Conservation (phyloP, 2,329 filamentous ascomycete species). For the Chrysosporium keratinophilum region DNA sequence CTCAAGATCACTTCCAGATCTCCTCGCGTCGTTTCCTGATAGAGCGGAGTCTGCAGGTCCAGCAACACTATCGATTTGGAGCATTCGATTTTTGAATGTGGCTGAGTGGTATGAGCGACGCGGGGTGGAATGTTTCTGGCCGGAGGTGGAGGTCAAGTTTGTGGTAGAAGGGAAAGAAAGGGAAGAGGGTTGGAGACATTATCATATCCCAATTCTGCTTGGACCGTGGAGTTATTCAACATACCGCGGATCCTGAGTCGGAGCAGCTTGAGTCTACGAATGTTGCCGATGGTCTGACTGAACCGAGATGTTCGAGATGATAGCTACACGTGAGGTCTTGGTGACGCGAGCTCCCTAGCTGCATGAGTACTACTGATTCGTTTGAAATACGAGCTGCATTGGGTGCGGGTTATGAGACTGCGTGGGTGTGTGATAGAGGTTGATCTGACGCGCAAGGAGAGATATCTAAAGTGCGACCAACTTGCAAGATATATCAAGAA, state of each 20-base stretch:
- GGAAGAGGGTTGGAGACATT: slow-evolving; percentile 39
- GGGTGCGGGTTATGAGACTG: too few species aligned
- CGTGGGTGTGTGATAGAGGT: too few species aligned
- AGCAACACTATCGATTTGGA: slow-evolving; percentile 34
- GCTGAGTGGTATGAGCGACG: slow-evolving; percentile 38
- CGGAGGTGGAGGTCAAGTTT: slow-evolving; percentile 42
- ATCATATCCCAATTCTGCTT: slow-evolving; percentile 42
- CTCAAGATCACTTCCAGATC: slow-evolving; percentile 17
- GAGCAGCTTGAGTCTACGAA: background rate
- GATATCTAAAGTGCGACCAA: too few species aligned
- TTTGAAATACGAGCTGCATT: too few species aligned
- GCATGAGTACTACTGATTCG: too few species aligned
- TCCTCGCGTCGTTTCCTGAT: slow-evolving; percentile 17
- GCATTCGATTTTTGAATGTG: slow-evolving; percentile 36
- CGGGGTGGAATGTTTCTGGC: slow-evolving; percentile 42
- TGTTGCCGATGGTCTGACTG: too few species aligned
- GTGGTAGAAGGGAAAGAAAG: slow-evolving; percentile 37
- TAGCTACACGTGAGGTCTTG: too few species aligned
- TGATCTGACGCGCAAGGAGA: too few species aligned
- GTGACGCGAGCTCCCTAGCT: too few species aligned
- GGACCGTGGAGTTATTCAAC: slow-evolving; percentile 44
- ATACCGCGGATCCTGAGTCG: slow-evolving; percentile 38
- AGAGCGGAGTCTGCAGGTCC: slow-evolving; percentile 8
- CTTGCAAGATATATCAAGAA: too few species aligned
- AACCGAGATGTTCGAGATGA: too few species aligned